These are phyloP conservation scores for Taiozyma sp. DNA, from an alignment of 1,139 yeast species.

Conservation along the genomic window DNA sequence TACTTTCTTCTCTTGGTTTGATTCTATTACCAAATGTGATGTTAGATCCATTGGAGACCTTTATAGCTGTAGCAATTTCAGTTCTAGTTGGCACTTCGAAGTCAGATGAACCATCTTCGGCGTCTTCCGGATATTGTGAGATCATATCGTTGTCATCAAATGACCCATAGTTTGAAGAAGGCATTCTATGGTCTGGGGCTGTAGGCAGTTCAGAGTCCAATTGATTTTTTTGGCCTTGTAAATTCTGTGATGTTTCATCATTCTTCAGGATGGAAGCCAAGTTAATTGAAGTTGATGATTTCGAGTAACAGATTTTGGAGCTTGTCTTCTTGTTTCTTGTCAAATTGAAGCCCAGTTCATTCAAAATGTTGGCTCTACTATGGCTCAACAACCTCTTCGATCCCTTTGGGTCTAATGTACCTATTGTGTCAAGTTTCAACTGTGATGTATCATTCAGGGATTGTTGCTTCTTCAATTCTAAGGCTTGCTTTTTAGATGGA, in stretches of 20 bases:
- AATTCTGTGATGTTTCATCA: not conserved
- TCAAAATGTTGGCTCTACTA: conserved; percentile 37
- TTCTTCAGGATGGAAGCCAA: conserved; percentile 35
- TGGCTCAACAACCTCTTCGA: conserved; percentile 22
- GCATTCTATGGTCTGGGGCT: conserved; percentile 11
- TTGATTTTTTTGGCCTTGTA: not conserved
- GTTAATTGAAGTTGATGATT: conserved; percentile 28
- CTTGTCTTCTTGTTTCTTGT: conserved; percentile 10
- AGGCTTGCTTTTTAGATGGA: conserved; percentile 1
- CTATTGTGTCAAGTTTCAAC: conserved; percentile 3
- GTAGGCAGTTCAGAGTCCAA: conserved; percentile 2
- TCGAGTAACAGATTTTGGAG: conserved; percentile 21
- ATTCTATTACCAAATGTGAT: conserved; percentile 17
- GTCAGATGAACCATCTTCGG: conserved; percentile 21
- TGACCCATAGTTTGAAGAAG: conserved; percentile 21
- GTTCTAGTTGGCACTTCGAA: conserved; percentile 27
- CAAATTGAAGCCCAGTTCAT: conserved; percentile 40
- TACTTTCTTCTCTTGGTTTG: conserved; percentile 16
- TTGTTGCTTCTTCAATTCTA: conserved; percentile 2
- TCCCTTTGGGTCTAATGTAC: conserved; percentile 22
- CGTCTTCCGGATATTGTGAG: conserved; percentile 1
- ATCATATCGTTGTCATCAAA: conserved; percentile 7
- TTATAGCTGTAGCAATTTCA: conserved; percentile 35
- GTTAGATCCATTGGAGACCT: conserved; percentile 23
- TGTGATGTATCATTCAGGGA: conserved; percentile 6